These are phyloP conservation scores for Acmispon strigosus DNA, from an alignment of 306 rosid species.

Conservation along the genomic window DNA sequence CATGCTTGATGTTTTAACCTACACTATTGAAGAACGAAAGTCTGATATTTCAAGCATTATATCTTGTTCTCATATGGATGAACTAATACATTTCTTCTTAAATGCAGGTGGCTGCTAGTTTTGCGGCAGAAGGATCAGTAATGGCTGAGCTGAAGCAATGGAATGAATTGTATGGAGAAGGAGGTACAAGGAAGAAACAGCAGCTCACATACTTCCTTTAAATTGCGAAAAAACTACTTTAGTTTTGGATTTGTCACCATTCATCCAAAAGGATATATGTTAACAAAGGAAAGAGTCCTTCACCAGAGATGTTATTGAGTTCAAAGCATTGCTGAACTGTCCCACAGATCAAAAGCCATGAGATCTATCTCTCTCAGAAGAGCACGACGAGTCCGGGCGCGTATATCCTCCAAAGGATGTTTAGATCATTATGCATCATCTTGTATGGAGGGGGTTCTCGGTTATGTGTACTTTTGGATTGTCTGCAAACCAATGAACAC, in stretches of 20 bases:
- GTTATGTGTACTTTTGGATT: slow-evolving; percentile 11
- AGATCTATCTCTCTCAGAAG: slow-evolving; percentile 10
- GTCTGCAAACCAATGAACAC: slow-evolving; percentile 9
- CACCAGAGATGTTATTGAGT: slow-evolving; percentile 5
- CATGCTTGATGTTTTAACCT: background rate
- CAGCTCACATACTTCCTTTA: slow-evolving; percentile 89
- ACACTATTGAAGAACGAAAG: background rate
- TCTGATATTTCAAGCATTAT: background rate
- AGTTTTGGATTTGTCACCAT: slow-evolving; percentile 11
- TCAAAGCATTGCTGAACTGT: background rate
- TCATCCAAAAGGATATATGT: slow-evolving; percentile 17
- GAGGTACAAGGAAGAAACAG: slow-evolving; percentile 92
- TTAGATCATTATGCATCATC: slow-evolving; percentile 17
- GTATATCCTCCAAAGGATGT: background rate
- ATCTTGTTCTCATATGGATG: background rate
- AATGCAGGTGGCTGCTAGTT: slow-evolving; percentile 85
- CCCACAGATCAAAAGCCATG: background rate
- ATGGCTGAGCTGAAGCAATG: slow-evolving; percentile 90
- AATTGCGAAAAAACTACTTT: slow-evolving; percentile 1
- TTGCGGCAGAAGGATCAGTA: slow-evolving; percentile 73
- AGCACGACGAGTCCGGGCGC: background rate
- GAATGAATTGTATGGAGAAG: slow-evolving; percentile 90
- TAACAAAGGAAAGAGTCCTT: slow-evolving; percentile 18
- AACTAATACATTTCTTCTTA: slow-evolving; percentile 2
- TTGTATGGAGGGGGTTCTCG: slow-evolving; percentile 30